phyloP scores from a whole-genome alignment of 495 filamentous ascomycete genomes.

The Choiromyces venosus region DNA sequence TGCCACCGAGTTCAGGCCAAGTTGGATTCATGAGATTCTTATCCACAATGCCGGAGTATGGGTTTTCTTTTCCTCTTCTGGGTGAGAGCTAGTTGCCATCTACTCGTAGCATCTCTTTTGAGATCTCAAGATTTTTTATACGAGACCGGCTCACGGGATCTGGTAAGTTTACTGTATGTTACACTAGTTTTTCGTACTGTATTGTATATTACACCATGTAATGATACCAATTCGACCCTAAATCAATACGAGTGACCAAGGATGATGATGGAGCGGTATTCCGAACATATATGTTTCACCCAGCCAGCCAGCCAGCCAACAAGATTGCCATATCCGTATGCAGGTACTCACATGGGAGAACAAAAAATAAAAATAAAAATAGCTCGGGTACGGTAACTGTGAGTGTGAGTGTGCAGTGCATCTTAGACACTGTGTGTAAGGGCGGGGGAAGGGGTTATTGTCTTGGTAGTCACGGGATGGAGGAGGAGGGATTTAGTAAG shows the following conservation, averaged over 20 bases:
- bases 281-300: background rate
- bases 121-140: too few species aligned
- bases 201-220: too few species aligned
- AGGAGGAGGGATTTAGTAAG: background rate
- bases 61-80: too few species aligned
- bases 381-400: background rate
- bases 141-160: too few species aligned
- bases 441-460: background rate
- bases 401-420: background rate
- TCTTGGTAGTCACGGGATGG: background rate
- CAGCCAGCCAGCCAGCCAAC: background rate
- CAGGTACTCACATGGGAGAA: background rate
- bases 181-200: too few species aligned
- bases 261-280: background rate
- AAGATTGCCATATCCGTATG: background rate
- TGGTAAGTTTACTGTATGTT: background rate
- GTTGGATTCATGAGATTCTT: too few species aligned
- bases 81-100: too few species aligned
- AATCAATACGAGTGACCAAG: background rate
- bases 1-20: too few species aligned
- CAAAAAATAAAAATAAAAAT: background rate
- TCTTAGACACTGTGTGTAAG: too few species aligned
- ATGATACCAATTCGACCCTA: background rate
- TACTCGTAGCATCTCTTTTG: too few species aligned
- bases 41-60: too few species aligned